phyloP scores from a whole-genome alignment of 2,329 filamentous ascomycete genomes.

The Gremmenia infestans region DNA sequence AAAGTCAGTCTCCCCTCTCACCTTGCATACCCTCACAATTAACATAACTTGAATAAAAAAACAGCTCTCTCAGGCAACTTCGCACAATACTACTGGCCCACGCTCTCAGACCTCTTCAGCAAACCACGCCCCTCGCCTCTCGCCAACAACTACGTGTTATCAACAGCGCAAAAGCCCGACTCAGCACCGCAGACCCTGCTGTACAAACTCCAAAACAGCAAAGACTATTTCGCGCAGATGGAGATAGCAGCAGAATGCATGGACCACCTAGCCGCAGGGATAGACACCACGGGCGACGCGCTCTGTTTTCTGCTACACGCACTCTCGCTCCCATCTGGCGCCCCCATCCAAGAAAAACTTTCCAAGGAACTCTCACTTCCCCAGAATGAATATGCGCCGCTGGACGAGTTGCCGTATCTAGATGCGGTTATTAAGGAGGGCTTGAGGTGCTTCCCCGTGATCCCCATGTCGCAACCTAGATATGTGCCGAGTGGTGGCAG shows the following conservation, averaged over 20 bases:
- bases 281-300: conserved; percentile 66
- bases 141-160: conserved; percentile 54
- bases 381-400: conserved; percentile 33
- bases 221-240: conserved; percentile 42
- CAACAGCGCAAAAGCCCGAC: conserved; percentile 42
- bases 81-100: conserved; percentile 69
- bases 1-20: conserved; percentile 40
- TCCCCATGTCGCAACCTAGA: conserved; percentile 62
- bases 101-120: conserved; percentile 93
- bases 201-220: conserved; percentile 51
- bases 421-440: conserved; percentile 61
- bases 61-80: conserved; percentile 39
- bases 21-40: neutral
- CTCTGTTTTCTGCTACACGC: conserved; percentile 69
- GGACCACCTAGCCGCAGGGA: conserved; percentile 66
- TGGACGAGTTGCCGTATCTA: conserved; percentile 52
- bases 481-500: conserved; percentile 51
- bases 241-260: conserved; percentile 63
- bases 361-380: conserved; percentile 43
- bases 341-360: conserved; percentile 46
- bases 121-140: conserved; percentile 49
- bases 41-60: neutral
- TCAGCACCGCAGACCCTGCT: conserved; percentile 53
- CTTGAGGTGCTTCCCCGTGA: conserved; percentile 57
- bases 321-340: conserved; percentile 55